Base-by-base conservation (phyloP, 2,329 filamentous ascomycete species). In the Magnaporthiopsis incrustans region DNA sequence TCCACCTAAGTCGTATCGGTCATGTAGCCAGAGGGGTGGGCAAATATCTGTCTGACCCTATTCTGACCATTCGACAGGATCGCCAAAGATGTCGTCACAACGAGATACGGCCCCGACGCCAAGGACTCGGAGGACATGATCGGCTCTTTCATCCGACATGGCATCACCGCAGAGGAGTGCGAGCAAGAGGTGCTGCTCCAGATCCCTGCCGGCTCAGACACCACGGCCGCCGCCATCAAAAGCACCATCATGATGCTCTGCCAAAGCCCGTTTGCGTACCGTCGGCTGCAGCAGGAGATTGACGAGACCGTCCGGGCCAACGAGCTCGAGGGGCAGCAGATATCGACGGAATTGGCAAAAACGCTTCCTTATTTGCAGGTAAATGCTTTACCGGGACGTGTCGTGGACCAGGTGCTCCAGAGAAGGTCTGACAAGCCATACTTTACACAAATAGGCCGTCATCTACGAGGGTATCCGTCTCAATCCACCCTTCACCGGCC, bases 141-240 rank as follows among this genome's bases (percentile, higher is more conserved):
- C 69, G 73, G 70, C 3, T 72, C 73, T 0, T 76, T 74, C 62
- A 70, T 72, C 33, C 69, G 71, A 10, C 67, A 73, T 38, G 74
- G 74, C 4, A 65, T 76, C 18, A 69, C 69, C 0, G 68, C 71
- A 56, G 22, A 60, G 1, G 67, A 75, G 64, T 73, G 71, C 50
- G 70, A 73, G 38, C 69, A 68, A 0, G 74, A 76, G 65, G 66
- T 66, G 0, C 64, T 73, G 3, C 70, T 75, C 44, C 70, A 73
- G 62, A 72, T 72, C 61, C 63, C 65, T 32, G 72, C 67, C 57
- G 73, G 68, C 26, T 81, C 81, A 1, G 83, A 86, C 67, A 84
- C 81, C 7, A 82, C 82, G 0, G 79, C 83, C 0, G 80, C 77
- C 1, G 76, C 78, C 0, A 75, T 85, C 3, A 78, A 83, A 0